phyloP scores from a whole-genome alignment of 352 stramenopile species.

The Globisporangium takayamanum region DNA sequence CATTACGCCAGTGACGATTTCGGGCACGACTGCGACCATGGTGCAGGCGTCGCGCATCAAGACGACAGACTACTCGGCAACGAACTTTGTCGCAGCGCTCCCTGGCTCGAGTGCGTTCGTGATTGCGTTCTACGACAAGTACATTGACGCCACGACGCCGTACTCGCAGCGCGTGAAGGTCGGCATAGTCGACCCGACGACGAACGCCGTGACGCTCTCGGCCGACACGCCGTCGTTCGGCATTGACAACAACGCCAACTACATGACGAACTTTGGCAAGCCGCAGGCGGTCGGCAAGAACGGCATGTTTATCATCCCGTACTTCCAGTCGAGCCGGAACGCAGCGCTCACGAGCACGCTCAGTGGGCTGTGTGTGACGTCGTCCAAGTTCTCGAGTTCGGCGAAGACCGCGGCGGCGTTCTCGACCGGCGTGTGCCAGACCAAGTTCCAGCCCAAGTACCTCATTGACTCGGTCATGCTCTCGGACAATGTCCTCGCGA shows the following conservation, averaged over 20 bases:
- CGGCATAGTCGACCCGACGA: constrained; percentile 24
- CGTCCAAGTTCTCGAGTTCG: constrained; percentile 16
- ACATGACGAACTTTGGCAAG: constrained; percentile 28
- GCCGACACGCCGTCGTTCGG: constrained; percentile 23
- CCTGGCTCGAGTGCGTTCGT: constrained; percentile 28
- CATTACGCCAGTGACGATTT: constrained; percentile 29
- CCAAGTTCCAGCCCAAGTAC: constrained; percentile 27
- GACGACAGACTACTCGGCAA: constrained; percentile 19
- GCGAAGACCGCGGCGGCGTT: constrained; percentile 22
- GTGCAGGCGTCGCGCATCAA: constrained; percentile 15
- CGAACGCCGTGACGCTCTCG: constrained; percentile 30
- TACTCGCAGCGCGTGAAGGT: constrained; percentile 37
- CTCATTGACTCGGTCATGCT: constrained; percentile 40
- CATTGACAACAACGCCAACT: constrained; percentile 15
- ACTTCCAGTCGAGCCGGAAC: constrained; percentile 27
- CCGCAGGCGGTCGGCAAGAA: constrained; percentile 22
- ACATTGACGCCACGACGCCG: background rate
- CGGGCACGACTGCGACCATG: constrained; percentile 15
- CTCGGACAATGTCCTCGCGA: constrained; percentile 28
- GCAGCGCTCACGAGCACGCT: constrained; percentile 2
- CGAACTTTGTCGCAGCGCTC: constrained; percentile 37
- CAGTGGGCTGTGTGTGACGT: constrained; percentile 42
- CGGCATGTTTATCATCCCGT: constrained; percentile 40
- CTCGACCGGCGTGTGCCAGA: constrained; percentile 30
- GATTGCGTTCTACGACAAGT: constrained; percentile 42